Evolutionary conservation across 345 rosid genomes (phyloP), one percentile per base, ranked within the genome.

Genomic region (Conringia planisiliqua): DNA sequence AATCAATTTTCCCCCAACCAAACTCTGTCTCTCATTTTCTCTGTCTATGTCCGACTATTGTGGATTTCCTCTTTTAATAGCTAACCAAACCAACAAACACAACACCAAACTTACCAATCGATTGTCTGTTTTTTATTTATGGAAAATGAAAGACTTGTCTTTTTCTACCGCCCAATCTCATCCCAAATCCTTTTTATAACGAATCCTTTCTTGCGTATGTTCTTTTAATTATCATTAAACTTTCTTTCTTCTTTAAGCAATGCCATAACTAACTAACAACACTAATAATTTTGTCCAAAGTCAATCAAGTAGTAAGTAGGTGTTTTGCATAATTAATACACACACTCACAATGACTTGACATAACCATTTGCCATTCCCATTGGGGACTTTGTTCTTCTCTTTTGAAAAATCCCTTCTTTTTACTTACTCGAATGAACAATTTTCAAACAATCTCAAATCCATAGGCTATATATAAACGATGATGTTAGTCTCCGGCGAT

Each of bases 1-100:
- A 70, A 80, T 82, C 82, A 70, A 79, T 72, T 77, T 78, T 40
- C 79, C 63, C 69, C 83, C 85, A 80, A 75, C 85, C 40, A 84
- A 83, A 56, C 69, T 70, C 55, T 38, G 27, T 24, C 18, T 17
- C 43, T 58, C 67, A 22, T 22, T 18, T 3, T 64, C 63, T 59
- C 50, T 67, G 11, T 56, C 43, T 48, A 48, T 46, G 57, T 72
- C 78, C 68, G 77, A 64, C 11, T 62, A 29, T 44, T 69, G 46
- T 51, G 81, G 81, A 7, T 29, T 70, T 58, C 51, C 18, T 38
- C 43, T 52, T 32, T 62, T 51, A 57, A 72, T 78, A 78, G 81
- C 71, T 66, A 55, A 63, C 12, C 24, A 22, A 22, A 22, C 11
- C 27, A n/a, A 44, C 18, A 5, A 7, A 66, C 8, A 14, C 30